Evolutionary conservation across 306 rosid genomes (phyloP).

Genomic region (Vigna nakashimae): DNA sequence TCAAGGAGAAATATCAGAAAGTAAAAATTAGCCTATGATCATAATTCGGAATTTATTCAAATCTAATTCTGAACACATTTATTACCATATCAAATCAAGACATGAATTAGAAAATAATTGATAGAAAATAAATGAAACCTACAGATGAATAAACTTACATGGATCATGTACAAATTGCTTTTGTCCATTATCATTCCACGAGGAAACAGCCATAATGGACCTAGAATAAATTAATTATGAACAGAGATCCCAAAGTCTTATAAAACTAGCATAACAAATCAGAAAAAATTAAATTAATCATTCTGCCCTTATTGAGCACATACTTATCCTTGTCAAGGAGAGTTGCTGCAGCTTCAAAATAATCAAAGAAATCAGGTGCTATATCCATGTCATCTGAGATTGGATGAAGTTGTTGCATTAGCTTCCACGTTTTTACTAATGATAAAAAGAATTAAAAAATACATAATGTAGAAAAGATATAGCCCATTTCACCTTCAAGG

Average conservation of each 20-base stretch:
- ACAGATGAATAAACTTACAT: conserved; percentile 61
- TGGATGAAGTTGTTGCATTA: conserved; percentile 41
- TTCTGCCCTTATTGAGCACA: conserved; percentile 43
- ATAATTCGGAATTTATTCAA: not conserved
- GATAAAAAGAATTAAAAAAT: conserved; percentile 18
- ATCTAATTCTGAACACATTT: not conserved
- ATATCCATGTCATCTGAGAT: conserved; percentile 97
- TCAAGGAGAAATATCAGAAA: not conserved
- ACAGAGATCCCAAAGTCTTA: conserved; percentile 14
- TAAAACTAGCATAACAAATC: not conserved
- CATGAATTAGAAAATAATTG: not conserved
- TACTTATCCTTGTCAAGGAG: conserved; percentile 96
- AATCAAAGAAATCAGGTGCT: conserved; percentile 94
- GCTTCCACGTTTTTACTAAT: conserved; percentile 29
- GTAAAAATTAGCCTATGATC: not conserved
- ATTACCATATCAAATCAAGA: not conserved
- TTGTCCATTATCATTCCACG: conserved; percentile 99
- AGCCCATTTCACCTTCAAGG: conserved; percentile 82
- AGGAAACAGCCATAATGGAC: conserved; percentile 95
- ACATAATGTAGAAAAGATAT: conserved; percentile 31
- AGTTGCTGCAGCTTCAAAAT: conserved; percentile 83
- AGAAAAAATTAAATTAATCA: conserved; percentile 21
- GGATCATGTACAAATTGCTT: conserved; percentile 94
- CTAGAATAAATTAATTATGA: conserved; percentile 52
- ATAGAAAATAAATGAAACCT: not conserved